Conservation (phyloP, 192 early-diverging fungal species). For the Podila clonocystis region DNA sequence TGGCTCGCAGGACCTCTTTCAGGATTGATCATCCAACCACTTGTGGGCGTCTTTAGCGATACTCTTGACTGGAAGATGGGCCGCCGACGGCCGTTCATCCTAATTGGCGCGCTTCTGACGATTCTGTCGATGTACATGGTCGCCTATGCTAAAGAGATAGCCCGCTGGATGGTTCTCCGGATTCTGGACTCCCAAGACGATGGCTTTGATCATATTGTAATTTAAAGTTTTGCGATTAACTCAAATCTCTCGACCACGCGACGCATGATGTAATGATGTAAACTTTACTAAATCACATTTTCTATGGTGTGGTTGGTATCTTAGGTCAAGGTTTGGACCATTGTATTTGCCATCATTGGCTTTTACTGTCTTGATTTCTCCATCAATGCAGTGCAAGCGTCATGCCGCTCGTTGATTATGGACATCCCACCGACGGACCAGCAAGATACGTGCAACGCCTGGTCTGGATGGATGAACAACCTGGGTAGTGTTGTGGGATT, state of each 20-base stretch:
- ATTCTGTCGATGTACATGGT: conserved; percentile 75
- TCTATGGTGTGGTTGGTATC: neutral
- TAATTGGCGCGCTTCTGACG: conserved; percentile 70
- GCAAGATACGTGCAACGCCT: conserved; percentile 85
- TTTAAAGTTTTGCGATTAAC: neutral
- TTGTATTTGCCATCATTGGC: conserved; percentile 77
- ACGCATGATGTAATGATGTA: neutral
- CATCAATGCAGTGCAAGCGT: conserved; percentile 89
- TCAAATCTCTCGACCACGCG: neutral
- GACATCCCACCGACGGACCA: conserved; percentile 83
- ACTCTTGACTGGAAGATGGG: conserved; percentile 75
- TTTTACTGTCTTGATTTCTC: conserved; percentile 96
- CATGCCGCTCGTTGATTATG: conserved; percentile 85
- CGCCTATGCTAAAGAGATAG: conserved; percentile 80
- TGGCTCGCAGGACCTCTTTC: conserved; percentile 87
- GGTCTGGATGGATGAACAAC: conserved; percentile 88
- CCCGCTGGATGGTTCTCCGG: conserved; percentile 19
- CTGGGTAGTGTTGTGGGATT: conserved; percentile 88
- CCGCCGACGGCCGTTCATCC: conserved; percentile 86
- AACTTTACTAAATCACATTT: neutral
- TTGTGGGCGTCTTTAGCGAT: conserved; percentile 90
- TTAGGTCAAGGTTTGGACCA: conserved; percentile 57
- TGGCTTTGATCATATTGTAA: neutral
- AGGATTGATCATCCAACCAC: conserved; percentile 74
- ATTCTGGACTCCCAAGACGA: neutral